A percentile compares a stretch with the other conserved stretches of the same genome.
These are phyloP conservation scores for Lipomyces spencermartinsiae DNA, from an alignment of 805 yeast genomes.

Conservation along the genomic window DNA sequence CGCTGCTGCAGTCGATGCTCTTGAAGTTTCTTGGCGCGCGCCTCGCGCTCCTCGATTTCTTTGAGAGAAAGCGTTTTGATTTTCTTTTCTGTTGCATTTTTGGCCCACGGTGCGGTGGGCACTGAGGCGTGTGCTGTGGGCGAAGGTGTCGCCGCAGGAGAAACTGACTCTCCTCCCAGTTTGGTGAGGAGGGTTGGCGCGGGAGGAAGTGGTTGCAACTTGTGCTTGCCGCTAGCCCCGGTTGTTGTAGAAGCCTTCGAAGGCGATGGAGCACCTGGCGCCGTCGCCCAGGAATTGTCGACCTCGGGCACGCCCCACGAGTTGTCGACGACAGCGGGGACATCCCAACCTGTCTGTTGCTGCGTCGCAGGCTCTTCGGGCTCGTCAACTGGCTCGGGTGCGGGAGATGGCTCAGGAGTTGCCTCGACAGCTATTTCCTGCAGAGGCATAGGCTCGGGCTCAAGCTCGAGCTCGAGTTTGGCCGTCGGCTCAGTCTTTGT, in stretches of 20 bases:
- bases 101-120: conserved; percentile 37
- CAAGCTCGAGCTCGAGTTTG: background rate
- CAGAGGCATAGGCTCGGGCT: conserved; percentile 14
- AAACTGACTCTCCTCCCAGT: conserved; percentile 3
- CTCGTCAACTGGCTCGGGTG: conserved; percentile 3
- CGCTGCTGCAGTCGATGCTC: conserved; percentile 31
- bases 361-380: background rate
- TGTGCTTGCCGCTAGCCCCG: conserved; percentile 20
- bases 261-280: background rate
- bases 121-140: conserved; percentile 22
- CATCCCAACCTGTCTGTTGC: conserved; percentile 4
- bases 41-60: conserved; percentile 46
- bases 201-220: conserved; percentile 33
- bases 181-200: conserved; percentile 23
- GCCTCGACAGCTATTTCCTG: background rate
- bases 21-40: conserved; percentile 33
- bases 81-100: conserved; percentile 24
- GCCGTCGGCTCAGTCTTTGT: background rate
- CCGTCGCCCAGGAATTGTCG: conserved; percentile 8
- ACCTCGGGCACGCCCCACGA: background rate
- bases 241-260: conserved; percentile 1
- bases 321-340: conserved; percentile 6
- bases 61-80: conserved; percentile 38
- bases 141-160: conserved; percentile 2
- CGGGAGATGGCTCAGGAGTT: conserved; percentile 16